Evolutionary conservation across 208 protist genomes (phyloP).

Genomic region (Endotrypanum monterogeii): DNA sequence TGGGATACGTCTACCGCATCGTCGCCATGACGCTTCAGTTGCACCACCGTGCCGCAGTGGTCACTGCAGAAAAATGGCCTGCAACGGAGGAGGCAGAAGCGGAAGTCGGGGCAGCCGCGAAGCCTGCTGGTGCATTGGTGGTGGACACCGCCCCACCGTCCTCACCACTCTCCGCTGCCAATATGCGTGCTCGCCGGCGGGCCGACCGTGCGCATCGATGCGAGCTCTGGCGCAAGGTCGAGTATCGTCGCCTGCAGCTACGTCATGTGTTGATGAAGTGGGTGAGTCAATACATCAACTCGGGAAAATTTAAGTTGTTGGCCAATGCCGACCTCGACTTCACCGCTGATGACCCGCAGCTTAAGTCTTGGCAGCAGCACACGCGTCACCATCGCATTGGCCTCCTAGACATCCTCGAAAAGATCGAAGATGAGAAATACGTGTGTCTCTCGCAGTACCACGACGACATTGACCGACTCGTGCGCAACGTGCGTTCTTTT

Average conservation of each 20-base stretch:
- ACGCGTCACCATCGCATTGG: constrained; percentile 49
- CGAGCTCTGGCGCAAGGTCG: constrained; percentile 68
- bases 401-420: constrained; percentile 71
- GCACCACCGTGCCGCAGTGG: constrained; percentile 11
- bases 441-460: constrained; percentile 85
- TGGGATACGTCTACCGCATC: constrained; percentile 50
- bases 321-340: constrained; percentile 74
- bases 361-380: constrained; percentile 65
- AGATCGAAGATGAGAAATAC: constrained; percentile 79
- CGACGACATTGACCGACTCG: constrained; percentile 81
- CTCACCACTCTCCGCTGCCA: constrained; percentile 7
- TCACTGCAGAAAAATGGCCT: neutral
- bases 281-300: constrained; percentile 71
- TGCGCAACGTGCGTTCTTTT: constrained; percentile 80
- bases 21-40: constrained; percentile 49
- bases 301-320: constrained; percentile 63
- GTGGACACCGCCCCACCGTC: constrained; percentile 13
- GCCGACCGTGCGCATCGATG: constrained; percentile 27
- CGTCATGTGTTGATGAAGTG: constrained; percentile 81
- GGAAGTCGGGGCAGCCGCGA: neutral
- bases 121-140: neutral
- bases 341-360: constrained; percentile 42
- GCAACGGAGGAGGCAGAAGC: neutral
- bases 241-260: constrained; percentile 82
- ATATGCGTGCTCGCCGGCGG: constrained; percentile 9